Evolutionary conservation across 306 rosid species (phyloP).

Genomic region (Prunus davidiana): DNA sequence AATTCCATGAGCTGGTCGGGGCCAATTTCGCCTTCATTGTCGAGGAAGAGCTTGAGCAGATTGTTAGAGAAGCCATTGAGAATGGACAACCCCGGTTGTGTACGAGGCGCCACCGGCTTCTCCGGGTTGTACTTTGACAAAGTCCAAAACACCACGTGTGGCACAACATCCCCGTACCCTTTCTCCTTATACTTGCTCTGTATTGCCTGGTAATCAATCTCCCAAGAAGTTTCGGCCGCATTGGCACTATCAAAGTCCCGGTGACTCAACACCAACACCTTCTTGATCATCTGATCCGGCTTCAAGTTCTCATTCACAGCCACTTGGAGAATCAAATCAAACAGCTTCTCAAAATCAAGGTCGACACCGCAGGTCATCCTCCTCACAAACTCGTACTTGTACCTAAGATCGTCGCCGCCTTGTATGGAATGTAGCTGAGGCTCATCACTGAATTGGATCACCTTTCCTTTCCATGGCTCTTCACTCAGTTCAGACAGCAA

Average conservation of each 20-base stretch:
- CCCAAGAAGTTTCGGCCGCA: conserved; percentile 29
- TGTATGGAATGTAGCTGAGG: conserved; percentile 43
- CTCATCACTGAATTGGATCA: conserved; percentile 33
- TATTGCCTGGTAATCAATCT: conserved; percentile 54
- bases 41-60: conserved; percentile 22
- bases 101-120: too few relatives aligned
- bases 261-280: conserved; percentile 55
- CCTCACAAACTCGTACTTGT: conserved; percentile 35
- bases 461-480: conserved; percentile 62
- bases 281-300: conserved; percentile 54
- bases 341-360: conserved; percentile 58
- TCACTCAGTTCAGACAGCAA: neutral
- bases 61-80: conserved; percentile 60
- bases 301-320: conserved; percentile 48
- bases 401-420: conserved; percentile 30
- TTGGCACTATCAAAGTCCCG: conserved; percentile 38
- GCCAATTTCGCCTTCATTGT: too few relatives aligned
- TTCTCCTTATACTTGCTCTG: conserved; percentile 39
- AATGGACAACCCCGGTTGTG: too few relatives aligned
- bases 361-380: conserved; percentile 30
- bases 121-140: neutral
- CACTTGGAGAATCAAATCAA: conserved; percentile 43
- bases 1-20: too few relatives aligned
- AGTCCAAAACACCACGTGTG: conserved; percentile 64
- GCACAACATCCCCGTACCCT: conserved; percentile 46